These are phyloP conservation scores for Metrosideros polymorpha DNA, from an alignment of 441 rosid species.

Conservation along the genomic window DNA sequence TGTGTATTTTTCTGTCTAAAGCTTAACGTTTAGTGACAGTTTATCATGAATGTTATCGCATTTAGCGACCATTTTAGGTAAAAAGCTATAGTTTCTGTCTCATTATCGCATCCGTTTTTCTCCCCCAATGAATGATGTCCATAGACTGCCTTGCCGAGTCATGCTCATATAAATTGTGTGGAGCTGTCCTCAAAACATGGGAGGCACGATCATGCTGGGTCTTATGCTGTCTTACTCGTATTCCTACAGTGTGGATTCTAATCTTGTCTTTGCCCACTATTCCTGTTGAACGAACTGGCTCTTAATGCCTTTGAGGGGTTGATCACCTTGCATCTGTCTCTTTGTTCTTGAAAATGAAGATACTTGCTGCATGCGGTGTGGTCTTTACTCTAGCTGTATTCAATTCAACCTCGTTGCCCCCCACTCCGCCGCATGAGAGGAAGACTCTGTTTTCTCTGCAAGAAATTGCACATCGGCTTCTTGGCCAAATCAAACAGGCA, in stretches of 20 bases:
- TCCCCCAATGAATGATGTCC: background rate
- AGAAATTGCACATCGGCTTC: background rate
- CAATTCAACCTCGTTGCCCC: background rate
- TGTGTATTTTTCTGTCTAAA: background rate
- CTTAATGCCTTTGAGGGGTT: background rate
- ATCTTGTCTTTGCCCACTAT: background rate
- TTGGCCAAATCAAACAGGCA: background rate
- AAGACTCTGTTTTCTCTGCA: background rate
- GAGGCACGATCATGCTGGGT: background rate
- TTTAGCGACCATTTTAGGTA: background rate
- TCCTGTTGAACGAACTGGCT: background rate
- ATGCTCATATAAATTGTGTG: background rate
- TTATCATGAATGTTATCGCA: background rate
- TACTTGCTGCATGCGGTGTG: background rate
- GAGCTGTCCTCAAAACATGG: background rate
- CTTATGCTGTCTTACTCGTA: background rate
- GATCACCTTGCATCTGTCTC: background rate
- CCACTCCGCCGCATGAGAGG: background rate
- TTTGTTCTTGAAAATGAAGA: background rate
- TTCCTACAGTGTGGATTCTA: background rate
- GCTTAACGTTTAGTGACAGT: background rate
- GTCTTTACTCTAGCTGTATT: background rate
- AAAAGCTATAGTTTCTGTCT: background rate
- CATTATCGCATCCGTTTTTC: background rate
- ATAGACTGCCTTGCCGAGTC: background rate